These are phyloP conservation scores for Dryadomyces quercus-mongolicae DNA, from an alignment of 2,329 filamentous ascomycete species.

Conservation along the genomic window DNA sequence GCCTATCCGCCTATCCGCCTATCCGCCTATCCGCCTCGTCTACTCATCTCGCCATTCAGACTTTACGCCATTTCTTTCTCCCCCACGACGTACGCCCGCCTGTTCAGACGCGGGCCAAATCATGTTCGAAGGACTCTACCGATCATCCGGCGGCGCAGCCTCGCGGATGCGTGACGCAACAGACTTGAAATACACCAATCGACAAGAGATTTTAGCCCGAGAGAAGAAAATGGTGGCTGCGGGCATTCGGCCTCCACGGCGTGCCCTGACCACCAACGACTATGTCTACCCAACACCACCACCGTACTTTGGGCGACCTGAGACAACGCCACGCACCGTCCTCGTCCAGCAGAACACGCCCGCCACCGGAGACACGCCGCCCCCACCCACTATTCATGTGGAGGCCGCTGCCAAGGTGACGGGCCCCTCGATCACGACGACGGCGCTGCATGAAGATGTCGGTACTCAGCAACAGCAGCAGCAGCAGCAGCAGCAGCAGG, in stretches of 20 bases:
- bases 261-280: constrained; percentile 35
- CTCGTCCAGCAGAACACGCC: constrained; percentile 3
- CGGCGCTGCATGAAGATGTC: not conserved
- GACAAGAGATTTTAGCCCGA: constrained; percentile 29
- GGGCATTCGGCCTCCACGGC: constrained; percentile 26
- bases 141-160: constrained; percentile 10
- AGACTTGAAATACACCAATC: constrained; percentile 19
- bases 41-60: not conserved
- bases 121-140: constrained; percentile 23
- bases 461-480: not conserved
- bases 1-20: not conserved
- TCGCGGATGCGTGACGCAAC: constrained; percentile 8
- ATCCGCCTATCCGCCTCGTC: not conserved
- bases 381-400: not conserved
- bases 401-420: not conserved
- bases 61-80: not conserved
- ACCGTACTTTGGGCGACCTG: constrained; percentile 8
- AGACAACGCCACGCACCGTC: constrained; percentile 6
- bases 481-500: not conserved
- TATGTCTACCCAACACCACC: constrained; percentile 22
- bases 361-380: no score
- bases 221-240: constrained; percentile 23
- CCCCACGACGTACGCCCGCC: no score
- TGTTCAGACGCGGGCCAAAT: constrained; percentile 1
- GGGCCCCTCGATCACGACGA: not conserved